These are phyloP conservation scores for Mortierella sp. DNA, from an alignment of 371 early-diverging fungal genomes.

Conservation along the genomic window DNA sequence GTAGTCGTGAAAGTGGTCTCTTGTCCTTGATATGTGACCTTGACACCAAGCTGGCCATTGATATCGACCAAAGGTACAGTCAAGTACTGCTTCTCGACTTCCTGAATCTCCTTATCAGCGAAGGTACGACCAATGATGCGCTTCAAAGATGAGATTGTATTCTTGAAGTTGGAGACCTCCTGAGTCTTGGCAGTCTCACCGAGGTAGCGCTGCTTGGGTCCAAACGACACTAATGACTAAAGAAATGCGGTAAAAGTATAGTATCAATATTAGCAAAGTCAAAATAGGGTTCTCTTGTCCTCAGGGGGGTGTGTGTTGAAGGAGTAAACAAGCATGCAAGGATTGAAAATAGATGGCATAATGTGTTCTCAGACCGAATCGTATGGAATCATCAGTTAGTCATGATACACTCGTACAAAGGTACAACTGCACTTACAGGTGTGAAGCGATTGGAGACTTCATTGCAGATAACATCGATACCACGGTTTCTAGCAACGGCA, in stretches of 20 bases:
- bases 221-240: conserved; percentile 93
- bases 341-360: conserved; percentile 2
- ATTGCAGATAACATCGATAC: conserved; percentile 97
- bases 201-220: conserved; percentile 93
- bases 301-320: not conserved
- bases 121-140: conserved; percentile 95
- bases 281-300: conserved; percentile 51
- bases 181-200: conserved; percentile 97
- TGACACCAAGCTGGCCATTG: conserved; percentile 88
- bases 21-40: conserved; percentile 87
- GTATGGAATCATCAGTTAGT: not conserved
- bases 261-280: conserved; percentile 51
- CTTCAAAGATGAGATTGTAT: conserved; percentile 95
- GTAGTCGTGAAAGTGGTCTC: conserved; percentile 84
- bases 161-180: conserved; percentile 96
- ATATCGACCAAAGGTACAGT: conserved; percentile 85
- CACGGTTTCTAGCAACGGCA: conserved; percentile 97
- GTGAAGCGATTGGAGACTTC: conserved; percentile 97
- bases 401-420: not conserved
- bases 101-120: conserved; percentile 89
- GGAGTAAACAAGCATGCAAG: not conserved
- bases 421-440: conserved; percentile 75
- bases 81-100: conserved; percentile 85
- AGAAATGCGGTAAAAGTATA: conserved; percentile 85
- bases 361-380: not conserved